phyloP scores from a whole-genome alignment of 1,284 basidiomycete species.

The Ganoderma multipileum region DNA sequence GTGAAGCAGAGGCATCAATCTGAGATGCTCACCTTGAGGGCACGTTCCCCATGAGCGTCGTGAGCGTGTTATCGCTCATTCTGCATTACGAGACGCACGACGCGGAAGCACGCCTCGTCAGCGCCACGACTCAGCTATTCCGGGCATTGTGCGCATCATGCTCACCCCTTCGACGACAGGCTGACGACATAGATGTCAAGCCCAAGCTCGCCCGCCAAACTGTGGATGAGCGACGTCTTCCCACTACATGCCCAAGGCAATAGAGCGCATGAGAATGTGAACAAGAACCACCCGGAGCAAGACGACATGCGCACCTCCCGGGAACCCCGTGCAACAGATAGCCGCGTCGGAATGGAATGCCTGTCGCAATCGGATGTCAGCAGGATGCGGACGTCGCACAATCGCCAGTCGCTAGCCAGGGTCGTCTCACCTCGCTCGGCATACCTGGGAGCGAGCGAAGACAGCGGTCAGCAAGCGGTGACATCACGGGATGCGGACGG shows the following conservation, averaged over 20 bases:
- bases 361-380: constrained; percentile 44
- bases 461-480: constrained; percentile 2
- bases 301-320: constrained; percentile 62
- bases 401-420: constrained; percentile 4
- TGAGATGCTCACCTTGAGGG: constrained; percentile 66
- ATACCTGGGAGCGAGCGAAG: constrained; percentile 58
- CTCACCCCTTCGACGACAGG: constrained; percentile 82
- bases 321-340: constrained; percentile 86
- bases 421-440: constrained; percentile 73
- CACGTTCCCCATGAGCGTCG: constrained; percentile 83
- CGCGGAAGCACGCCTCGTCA: constrained; percentile 16
- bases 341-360: constrained; percentile 86
- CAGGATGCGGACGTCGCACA: constrained; percentile 29
- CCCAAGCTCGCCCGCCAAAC: constrained; percentile 84
- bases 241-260: constrained; percentile 58
- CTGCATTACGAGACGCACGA: constrained; percentile 43
- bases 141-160: neutral
- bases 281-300: constrained; percentile 14
- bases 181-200: constrained; percentile 90
- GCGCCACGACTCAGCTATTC: neutral
- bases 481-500: constrained; percentile 15
- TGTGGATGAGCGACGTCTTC: constrained; percentile 85
- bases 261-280: constrained; percentile 24
- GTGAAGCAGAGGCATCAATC: too few species aligned
- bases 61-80: constrained; percentile 87